phyloP scores from a whole-genome alignment of 2,329 filamentous ascomycete species.

The Pseudogymnoascus sp. region DNA sequence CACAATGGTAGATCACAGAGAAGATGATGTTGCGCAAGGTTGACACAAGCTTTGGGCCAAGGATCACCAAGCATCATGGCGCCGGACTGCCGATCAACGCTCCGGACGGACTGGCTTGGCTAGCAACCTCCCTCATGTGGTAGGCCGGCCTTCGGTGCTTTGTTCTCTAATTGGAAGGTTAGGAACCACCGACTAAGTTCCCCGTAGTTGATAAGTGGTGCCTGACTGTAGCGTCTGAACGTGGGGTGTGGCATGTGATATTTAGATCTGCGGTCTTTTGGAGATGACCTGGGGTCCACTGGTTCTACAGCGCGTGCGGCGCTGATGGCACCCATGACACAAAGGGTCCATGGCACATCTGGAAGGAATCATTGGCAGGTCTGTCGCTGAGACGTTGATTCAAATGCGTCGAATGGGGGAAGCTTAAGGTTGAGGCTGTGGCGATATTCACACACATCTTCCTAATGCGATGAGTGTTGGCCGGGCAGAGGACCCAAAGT shows the following conservation, averaged over 20 bases:
- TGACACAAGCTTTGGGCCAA: neutral
- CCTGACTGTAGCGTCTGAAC: neutral
- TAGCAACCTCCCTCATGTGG: slow-evolving; percentile 5
- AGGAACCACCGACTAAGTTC: neutral
- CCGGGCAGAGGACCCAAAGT: slow-evolving; percentile 1
- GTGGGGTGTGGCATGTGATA: slow-evolving; percentile 3
- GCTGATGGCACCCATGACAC: neutral
- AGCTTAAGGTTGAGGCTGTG: neutral
- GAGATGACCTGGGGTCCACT: neutral
- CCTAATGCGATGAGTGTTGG: neutral
- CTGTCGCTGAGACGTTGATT: neutral
- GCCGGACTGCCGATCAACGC: neutral
- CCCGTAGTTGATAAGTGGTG: neutral
- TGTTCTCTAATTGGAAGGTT: slow-evolving; percentile 2
- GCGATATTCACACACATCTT: neutral
- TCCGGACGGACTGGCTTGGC: neutral
- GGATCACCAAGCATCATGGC: slow-evolving; percentile 1
- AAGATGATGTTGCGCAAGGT: neutral
- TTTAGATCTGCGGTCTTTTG: slow-evolving; percentile 1
- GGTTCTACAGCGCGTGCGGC: neutral
- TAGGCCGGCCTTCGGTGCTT: neutral
- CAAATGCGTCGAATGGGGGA: neutral
- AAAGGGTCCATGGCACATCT: neutral
- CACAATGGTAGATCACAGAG: neutral
- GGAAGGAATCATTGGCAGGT: neutral